A percentile compares a stretch with the other conserved stretches of the same genome.
Evolutionary conservation across 345 rosid species (phyloP).

Genomic region (Bretschneidera sinensis): DNA sequence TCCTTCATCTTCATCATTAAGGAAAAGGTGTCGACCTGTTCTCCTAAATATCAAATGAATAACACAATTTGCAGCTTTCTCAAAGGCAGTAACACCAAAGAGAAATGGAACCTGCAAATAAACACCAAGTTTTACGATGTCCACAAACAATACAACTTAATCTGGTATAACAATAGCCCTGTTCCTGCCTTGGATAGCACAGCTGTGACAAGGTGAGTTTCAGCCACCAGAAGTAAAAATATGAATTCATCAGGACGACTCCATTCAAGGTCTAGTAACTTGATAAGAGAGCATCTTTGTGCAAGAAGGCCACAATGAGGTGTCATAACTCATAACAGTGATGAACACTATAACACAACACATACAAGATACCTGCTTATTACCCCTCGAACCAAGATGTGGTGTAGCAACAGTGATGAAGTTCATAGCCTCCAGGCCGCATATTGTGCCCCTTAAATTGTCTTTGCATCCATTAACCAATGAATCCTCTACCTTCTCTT

Average conservation of each 20-base stretch:
- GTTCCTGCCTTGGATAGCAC: too few species aligned
- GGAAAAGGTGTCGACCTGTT: conserved; percentile 94
- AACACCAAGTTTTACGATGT: conserved; percentile 13
- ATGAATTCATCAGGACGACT: neutral
- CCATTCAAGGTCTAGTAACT: neutral
- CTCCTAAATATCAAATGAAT: conserved; percentile 93
- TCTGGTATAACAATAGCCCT: neutral
- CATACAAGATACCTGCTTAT: conserved; percentile 65
- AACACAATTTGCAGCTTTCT: conserved; percentile 72
- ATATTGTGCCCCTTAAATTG: conserved; percentile 46
- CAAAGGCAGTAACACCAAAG: conserved; percentile 85
- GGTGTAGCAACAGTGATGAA: conserved; percentile 94
- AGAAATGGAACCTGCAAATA: conserved; percentile 88
- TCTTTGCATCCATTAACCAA: conserved; percentile 20
- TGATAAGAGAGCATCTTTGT: neutral
- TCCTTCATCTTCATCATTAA: conserved; percentile 77
- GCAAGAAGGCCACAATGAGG: neutral
- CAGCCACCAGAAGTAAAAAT: too few species aligned
- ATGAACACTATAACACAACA: too few species aligned
- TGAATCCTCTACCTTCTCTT: conserved; percentile 28
- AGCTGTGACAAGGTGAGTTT: too few species aligned
- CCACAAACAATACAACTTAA: neutral
- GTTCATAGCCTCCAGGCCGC: conserved; percentile 83
- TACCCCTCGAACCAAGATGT: conserved; percentile 97
- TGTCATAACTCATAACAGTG: too few species aligned